A percentile compares a stretch with the other conserved stretches of the same genome.
Conservation (phyloP, 225 moss, liverwort and hornwort species). For the Anthoceros angustus region DNA sequence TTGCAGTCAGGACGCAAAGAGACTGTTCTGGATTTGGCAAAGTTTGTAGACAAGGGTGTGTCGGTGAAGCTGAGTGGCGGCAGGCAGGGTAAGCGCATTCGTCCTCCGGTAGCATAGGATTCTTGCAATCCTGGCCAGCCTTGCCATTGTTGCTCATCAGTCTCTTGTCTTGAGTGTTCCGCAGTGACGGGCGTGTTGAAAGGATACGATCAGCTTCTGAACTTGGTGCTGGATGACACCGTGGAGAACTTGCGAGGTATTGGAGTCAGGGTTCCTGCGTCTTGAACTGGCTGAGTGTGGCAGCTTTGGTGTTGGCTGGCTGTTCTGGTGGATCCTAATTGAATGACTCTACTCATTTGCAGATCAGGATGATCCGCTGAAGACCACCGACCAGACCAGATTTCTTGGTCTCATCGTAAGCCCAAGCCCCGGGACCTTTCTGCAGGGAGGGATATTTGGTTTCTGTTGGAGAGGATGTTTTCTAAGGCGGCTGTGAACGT, state of each 20-base stretch:
- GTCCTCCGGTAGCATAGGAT: constrained; percentile 1
- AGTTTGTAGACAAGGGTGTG: constrained; percentile 91
- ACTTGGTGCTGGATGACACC: constrained; percentile 88
- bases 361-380: constrained; percentile 92
- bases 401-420: constrained; percentile 87
- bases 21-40: constrained; percentile 84
- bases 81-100: constrained; percentile 48
- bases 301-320: background rate
- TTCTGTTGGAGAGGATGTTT: background rate
- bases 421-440: background rate
- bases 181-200: constrained; percentile 86
- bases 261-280: background rate
- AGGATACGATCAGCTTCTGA: constrained; percentile 91
- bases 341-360: constrained; percentile 13
- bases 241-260: constrained; percentile 76
- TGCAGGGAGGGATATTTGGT: background rate
- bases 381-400: constrained; percentile 77
- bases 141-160: background rate
- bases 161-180: background rate
- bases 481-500: background rate
- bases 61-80: constrained; percentile 91
- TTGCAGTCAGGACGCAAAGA: constrained; percentile 83
- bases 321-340: background rate
- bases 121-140: background rate
- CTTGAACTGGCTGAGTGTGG: background rate